Conservation (phyloP, 2,329 filamentous ascomycete species). For the Hymenoscyphus infarciens region DNA sequence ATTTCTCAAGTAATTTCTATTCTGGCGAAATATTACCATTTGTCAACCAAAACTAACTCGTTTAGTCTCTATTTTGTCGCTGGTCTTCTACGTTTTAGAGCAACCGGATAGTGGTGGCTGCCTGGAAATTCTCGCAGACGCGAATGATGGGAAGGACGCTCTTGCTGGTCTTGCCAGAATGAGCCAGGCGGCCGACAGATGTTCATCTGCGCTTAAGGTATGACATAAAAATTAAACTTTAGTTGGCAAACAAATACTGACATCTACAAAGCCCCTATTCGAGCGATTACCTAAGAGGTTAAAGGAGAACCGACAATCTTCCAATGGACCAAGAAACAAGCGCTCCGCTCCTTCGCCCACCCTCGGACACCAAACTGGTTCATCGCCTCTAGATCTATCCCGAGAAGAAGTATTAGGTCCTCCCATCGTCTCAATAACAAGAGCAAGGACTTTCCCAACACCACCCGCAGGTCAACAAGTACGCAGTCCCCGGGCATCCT, state of each 20-base stretch:
- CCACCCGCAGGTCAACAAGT: slow-evolving; percentile 27
- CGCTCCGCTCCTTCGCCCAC: slow-evolving; percentile 47
- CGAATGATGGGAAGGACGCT: slow-evolving; percentile 77
- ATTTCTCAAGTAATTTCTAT: not conserved
- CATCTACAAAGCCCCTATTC: slow-evolving; percentile 64
- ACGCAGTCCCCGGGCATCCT: slow-evolving; percentile 27
- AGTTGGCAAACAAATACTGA: slow-evolving; percentile 15
- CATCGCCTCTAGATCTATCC: not conserved
- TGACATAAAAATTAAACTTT: slow-evolving; percentile 33
- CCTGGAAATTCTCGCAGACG: slow-evolving; percentile 80
- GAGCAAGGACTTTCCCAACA: slow-evolving; percentile 32
- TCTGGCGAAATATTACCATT: not conserved
- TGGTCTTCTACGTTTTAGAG: slow-evolving; percentile 77
- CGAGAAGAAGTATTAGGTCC: not conserved
- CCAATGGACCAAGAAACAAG: slow-evolving; percentile 48
- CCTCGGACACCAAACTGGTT: not conserved
- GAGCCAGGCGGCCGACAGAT: slow-evolving; percentile 85
- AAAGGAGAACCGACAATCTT: slow-evolving; percentile 46
- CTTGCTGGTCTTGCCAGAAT: slow-evolving; percentile 74
- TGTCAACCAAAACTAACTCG: not conserved
- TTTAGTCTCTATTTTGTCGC: slow-evolving; percentile 64
- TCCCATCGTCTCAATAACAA: slow-evolving; percentile 13
- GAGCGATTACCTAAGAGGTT: slow-evolving; percentile 75
- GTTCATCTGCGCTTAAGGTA: slow-evolving; percentile 74
- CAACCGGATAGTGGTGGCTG: slow-evolving; percentile 73